phyloP scores from a whole-genome alignment of 2,329 filamentous ascomycete genomes.

The Penicillium sp. region DNA sequence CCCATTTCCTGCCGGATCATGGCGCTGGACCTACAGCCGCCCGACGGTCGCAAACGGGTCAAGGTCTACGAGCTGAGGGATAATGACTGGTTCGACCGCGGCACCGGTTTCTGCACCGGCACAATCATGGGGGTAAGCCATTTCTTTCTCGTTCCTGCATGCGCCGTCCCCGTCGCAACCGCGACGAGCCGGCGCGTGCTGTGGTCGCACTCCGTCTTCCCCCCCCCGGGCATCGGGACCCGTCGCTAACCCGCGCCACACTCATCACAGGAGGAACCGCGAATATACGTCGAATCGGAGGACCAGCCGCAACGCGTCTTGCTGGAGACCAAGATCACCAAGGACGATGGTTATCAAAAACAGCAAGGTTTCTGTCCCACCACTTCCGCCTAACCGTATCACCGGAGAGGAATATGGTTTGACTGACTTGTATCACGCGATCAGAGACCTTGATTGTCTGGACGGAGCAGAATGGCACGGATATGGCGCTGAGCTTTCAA shows the following conservation, averaged over 20 bases:
- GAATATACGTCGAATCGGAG: constrained; percentile 89
- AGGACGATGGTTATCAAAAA: constrained; percentile 96
- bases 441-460: constrained; percentile 95
- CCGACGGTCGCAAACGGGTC: constrained; percentile 64
- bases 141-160: constrained; percentile 1
- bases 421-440: constrained; percentile 27
- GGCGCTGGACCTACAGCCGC: constrained; percentile 49
- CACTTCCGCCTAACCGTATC: constrained; percentile 24
- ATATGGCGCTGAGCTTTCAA: constrained; percentile 98
- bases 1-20: constrained; percentile 40
- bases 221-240: constrained; percentile 4
- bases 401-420: constrained; percentile 8
- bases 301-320: constrained; percentile 81
- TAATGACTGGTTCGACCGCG: constrained; percentile 98
- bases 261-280: constrained; percentile 66
- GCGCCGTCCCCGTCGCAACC: not conserved
- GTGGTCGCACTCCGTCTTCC: constrained; percentile 8
- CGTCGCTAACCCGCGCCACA: constrained; percentile 1
- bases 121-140: constrained; percentile 67
- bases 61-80: constrained; percentile 99
- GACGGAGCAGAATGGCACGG: constrained; percentile 86
- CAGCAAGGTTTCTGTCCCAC: constrained; percentile 70
- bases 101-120: constrained; percentile 91
- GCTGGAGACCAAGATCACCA: constrained; percentile 84
- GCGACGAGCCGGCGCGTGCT: constrained; percentile 10